Evolutionary conservation across 2,329 filamentous ascomycete species (phyloP), one percentile per base, ranked within the genome.

Genomic region (Verticillium tricorpus): DNA sequence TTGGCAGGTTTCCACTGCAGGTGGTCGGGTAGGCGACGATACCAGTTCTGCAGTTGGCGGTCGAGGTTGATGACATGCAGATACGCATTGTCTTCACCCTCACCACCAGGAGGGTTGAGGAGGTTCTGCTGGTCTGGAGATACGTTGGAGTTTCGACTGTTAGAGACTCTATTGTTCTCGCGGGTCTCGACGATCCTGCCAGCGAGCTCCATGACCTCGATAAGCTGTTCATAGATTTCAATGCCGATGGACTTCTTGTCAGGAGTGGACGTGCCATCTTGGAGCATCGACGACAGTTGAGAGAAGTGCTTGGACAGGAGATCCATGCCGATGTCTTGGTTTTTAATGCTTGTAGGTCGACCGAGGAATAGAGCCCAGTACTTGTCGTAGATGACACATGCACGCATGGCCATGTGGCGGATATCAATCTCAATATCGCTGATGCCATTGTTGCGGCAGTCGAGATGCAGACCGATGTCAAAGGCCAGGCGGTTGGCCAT

Each of bases 351-450:
- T 1, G 82, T 79, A 1, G 82, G 82, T 12, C 82, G 74, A 11
- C 82, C 82, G 7, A 85, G 73, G 66, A 83, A 82, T n/a, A 85
- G 70, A 0, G 82, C 79, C 81, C 81, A 84, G 64, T 83, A 81
- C 67, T 80, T 79, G 71, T 85, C 82, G 62, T 82, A 82, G 62
- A 83, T 77, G 7, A 83, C 76, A 61, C 80, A 83, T 1, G 82
- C 81, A 64, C 78, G 76, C 67, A 84, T 78, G 14, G 77, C 79
- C 76, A 82, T 82, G 57, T 80, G 81, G 5, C 82, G 74, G 57
- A 82, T 79, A 37, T 77, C 74, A 3, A 77, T 73, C 63, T 84
- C 82, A 15, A 75, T 73, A 25, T 81, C 78, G 5, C 77, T 71
- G 35, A 83, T 74, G 3, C 75, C 77, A 50, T 75, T 74, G 32